Evolutionary conservation across 2,329 filamentous ascomycete species (phyloP), one percentile per base, ranked within the genome.

Genomic region (Venturia carpophila): DNA sequence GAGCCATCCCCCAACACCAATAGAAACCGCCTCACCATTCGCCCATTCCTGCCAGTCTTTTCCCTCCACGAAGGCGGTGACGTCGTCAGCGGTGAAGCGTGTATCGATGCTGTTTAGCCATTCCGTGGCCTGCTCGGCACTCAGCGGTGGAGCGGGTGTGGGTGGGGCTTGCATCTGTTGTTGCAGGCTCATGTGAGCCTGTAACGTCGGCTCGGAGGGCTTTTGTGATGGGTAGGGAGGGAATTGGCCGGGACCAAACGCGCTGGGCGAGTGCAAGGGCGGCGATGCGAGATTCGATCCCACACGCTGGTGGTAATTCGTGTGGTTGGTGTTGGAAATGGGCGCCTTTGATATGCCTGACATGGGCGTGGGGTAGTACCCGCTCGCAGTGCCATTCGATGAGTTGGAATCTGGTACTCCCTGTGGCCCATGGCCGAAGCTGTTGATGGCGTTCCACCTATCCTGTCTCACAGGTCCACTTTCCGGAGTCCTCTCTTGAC

Each of bases 391-490:
- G 17, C 62, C 62, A n/a, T 63, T 55, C 17, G 39, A 43, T 1
- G 17, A 24, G 15, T 17, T 47, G 15, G 42, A n/a, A 2, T 42
- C 41, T 13, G 13, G 5, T 39, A 10, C 19, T 43, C 42, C 11
- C n/a, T 63, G 62, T n/a, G 62, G 42, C 34, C 42, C 41, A 41
- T 72, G 70, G 15, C 72, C 72, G 67, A 69, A 52, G 60, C 67
- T 66, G 71, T 77, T 77, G 69, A 77, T 76, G 15, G 75, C 75
- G 61, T 75, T 77, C 75, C 75, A 77, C 3, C 73, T 69, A 41
- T 75, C 74, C 55, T 72, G 71, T 47, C 73, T 66, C 17, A 69
- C 43, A 5, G 65, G 45, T 13, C 65, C 66, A 17, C 58, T 66
- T 19, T 68, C 67, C 13, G 66, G 56, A 15, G 66, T 67, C 67